Evolutionary conservation across 257 asterid genomes (phyloP).

Genomic region (Echites panduratus): DNA sequence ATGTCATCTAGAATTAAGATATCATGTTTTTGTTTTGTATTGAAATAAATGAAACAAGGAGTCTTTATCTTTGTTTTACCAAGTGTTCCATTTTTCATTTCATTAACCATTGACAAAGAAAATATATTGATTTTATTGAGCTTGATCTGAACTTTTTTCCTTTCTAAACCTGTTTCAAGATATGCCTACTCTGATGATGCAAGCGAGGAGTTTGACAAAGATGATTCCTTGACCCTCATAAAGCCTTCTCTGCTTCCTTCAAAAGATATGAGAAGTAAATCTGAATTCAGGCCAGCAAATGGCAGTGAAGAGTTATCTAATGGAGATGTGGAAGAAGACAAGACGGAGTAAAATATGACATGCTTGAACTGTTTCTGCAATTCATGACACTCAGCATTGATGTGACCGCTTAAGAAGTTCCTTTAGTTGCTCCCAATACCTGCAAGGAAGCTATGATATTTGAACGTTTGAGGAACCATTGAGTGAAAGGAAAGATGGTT

Average conservation of each 20-base stretch:
- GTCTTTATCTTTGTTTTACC: background rate
- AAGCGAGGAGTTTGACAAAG: conserved; percentile 76
- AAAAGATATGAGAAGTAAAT: conserved; percentile 45
- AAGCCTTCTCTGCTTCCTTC: conserved; percentile 60
- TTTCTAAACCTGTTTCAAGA: conserved; percentile 28
- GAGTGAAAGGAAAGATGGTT: background rate
- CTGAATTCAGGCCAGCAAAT: conserved; percentile 37
- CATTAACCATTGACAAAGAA: no score
- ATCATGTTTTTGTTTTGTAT: background rate
- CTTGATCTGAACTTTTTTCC: background rate
- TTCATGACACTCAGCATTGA: background rate
- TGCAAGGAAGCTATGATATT: background rate
- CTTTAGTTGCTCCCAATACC: background rate
- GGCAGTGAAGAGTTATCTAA: conserved; percentile 31
- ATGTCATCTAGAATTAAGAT: background rate
- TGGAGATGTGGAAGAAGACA: conserved; percentile 52
- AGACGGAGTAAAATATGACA: conserved; percentile 49
- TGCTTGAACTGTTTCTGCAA: background rate
- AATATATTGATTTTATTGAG: background rate
- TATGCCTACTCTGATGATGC: conserved; percentile 89
- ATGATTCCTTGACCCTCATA: conserved; percentile 63
- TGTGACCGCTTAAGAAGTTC: background rate
- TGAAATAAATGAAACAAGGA: background rate
- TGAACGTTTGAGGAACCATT: background rate
- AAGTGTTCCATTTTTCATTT: background rate